These are phyloP conservation scores for Fonsecaea pugnacius DNA, from an alignment of 2,329 filamentous ascomycete species.

Conservation along the genomic window DNA sequence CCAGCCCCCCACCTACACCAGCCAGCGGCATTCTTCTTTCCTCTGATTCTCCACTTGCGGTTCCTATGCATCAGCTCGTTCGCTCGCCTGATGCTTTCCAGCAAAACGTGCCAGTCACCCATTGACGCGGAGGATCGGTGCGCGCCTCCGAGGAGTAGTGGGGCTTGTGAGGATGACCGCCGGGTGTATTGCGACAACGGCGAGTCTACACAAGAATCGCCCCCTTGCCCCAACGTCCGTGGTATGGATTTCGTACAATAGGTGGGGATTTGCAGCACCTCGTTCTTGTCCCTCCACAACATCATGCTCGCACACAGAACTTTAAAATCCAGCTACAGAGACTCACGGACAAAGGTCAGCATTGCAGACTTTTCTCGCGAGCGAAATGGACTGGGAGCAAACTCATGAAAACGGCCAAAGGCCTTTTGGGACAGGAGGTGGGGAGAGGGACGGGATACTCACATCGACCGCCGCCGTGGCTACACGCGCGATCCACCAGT, in stretches of 20 bases:
- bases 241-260: background rate
- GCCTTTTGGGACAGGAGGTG: background rate
- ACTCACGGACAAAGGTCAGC: background rate
- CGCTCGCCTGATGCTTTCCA: conserved; percentile 12
- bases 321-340: conserved; percentile 15
- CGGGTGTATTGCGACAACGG: background rate
- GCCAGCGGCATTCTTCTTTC: conserved; percentile 15
- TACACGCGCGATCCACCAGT: conserved; percentile 22
- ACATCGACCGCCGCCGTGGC: conserved; percentile 14
- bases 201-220: background rate
- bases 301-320: conserved; percentile 20
- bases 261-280: conserved; percentile 3
- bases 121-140: conserved; percentile 1
- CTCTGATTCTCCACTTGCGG: conserved; percentile 21
- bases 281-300: conserved; percentile 24
- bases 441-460: background rate
- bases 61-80: conserved; percentile 17
- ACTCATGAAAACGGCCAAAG: background rate
- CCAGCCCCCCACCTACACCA: conserved; percentile 22
- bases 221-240: background rate
- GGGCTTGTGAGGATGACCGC: background rate
- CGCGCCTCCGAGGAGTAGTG: background rate
- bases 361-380: background rate
- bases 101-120: conserved; percentile 23
- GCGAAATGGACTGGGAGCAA: background rate